These are phyloP conservation scores for Piedraia hortae DNA, from an alignment of 2,329 filamentous ascomycete genomes.

Conservation along the genomic window DNA sequence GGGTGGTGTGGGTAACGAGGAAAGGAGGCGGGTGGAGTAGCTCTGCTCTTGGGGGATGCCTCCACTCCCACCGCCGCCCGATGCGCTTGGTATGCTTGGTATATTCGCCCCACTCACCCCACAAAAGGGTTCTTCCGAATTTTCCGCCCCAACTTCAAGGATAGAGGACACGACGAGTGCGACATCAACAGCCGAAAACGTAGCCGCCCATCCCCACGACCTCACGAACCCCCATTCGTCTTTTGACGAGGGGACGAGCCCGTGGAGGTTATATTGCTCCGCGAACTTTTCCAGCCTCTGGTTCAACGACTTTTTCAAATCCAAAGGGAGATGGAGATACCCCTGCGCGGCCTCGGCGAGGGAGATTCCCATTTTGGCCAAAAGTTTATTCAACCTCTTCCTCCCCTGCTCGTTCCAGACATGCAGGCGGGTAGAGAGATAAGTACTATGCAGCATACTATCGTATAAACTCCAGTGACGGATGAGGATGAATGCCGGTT, in stretches of 20 bases:
- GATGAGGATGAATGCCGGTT: conserved; percentile 76
- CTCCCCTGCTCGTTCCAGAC: conserved; percentile 81
- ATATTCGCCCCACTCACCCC: conserved; percentile 5
- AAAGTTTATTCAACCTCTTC: conserved; percentile 70
- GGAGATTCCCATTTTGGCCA: conserved; percentile 95
- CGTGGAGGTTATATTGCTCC: conserved; percentile 76
- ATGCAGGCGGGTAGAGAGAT: conserved; percentile 70
- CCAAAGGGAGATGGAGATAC: conserved; percentile 97
- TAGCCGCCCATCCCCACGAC: conserved; percentile 94
- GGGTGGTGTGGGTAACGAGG: conserved; percentile 4
- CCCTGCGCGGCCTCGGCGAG: conserved; percentile 80
- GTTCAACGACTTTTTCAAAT: conserved; percentile 66
- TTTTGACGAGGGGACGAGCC: conserved; percentile 63
- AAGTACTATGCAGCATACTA: conserved; percentile 92
- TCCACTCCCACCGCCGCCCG: conserved; percentile 2
- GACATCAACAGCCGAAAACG: conserved; percentile 74
- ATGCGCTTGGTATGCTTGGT: conserved; percentile 11
- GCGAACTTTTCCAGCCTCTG: conserved; percentile 75
- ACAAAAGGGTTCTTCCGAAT: not conserved
- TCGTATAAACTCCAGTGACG: conserved; percentile 95
- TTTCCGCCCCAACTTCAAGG: conserved; percentile 46
- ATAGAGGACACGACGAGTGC: conserved; percentile 80
- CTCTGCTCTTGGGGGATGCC: too few relatives aligned
- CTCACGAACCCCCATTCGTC: conserved; percentile 94
- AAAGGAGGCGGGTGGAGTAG: too few relatives aligned